Conservation (phyloP, 768 basidiomycete species). For the Podaxis rugospora region DNA sequence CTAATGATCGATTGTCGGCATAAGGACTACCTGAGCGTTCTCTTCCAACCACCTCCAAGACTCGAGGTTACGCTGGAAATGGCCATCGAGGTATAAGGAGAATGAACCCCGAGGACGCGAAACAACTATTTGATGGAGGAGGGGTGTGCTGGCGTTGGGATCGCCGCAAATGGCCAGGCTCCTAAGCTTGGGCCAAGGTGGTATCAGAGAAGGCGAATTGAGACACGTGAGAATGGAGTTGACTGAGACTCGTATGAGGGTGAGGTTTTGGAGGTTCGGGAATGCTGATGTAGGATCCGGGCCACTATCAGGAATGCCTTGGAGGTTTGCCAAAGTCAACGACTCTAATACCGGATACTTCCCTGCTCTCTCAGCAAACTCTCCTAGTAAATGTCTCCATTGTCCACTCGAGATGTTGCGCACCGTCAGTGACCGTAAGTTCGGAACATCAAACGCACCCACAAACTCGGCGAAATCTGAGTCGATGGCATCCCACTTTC, state of each 20-base stretch:
- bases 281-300: constrained; percentile 19
- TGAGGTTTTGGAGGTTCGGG: constrained; percentile 21
- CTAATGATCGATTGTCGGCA: background rate
- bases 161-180: constrained; percentile 20
- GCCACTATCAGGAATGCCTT: background rate
- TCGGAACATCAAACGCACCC: constrained; percentile 18
- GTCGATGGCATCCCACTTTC: background rate
- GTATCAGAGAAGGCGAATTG: background rate
- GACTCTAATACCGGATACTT: constrained; percentile 10
- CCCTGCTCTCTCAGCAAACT: constrained; percentile 6
- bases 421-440: constrained; percentile 5
- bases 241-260: constrained; percentile 18
- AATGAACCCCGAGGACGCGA: constrained; percentile 18
- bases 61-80: constrained; percentile 19
- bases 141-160: constrained; percentile 20
- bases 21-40: constrained; percentile 16
- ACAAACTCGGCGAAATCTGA: constrained; percentile 21
- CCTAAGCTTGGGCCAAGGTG: constrained; percentile 19
- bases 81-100: constrained; percentile 18
- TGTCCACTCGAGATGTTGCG: constrained; percentile 7
- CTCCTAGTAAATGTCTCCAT: constrained; percentile 5
- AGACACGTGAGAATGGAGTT: constrained; percentile 22
- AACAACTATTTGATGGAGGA: constrained; percentile 22
- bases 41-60: constrained; percentile 24
- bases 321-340: constrained; percentile 9